Percentiles rank a stretch among this genome's conserved stretches.
Evolutionary conservation across 768 basidiomycete species (phyloP).

Genomic region (Coprinopsis cinerea): DNA sequence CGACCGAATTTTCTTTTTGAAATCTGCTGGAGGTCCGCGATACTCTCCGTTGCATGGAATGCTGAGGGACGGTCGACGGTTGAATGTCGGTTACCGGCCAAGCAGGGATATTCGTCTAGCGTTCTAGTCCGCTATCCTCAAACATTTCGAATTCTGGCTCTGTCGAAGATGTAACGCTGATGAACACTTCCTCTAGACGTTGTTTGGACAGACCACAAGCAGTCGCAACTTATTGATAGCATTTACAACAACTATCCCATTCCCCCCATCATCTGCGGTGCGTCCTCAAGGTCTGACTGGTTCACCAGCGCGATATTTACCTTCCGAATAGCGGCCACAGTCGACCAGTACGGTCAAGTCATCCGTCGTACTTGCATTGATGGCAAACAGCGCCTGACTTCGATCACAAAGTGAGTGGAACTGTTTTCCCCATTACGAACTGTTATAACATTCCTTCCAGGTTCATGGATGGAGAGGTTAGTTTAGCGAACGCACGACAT

Average conservation of each 20-base stretch:
- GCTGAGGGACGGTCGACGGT: not conserved
- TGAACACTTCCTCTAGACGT: constrained; percentile 39
- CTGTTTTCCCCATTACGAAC: not conserved
- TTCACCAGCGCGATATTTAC: constrained; percentile 3
- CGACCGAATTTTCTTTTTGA: too few relatives aligned
- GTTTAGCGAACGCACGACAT: constrained; percentile 18
- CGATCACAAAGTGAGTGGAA: constrained; percentile 52
- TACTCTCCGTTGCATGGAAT: too few relatives aligned
- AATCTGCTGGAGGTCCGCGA: too few relatives aligned
- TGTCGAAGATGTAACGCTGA: not conserved
- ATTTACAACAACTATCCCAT: constrained; percentile 68
- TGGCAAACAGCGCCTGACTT: constrained; percentile 77
- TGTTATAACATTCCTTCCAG: constrained; percentile 23
- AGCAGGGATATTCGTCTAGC: too few relatives aligned
- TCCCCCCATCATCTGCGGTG: constrained; percentile 58
- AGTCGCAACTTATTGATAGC: constrained; percentile 71
- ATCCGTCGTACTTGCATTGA: constrained; percentile 65
- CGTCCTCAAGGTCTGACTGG: not conserved
- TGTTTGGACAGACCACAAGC: constrained; percentile 75
- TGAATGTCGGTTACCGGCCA: not conserved
- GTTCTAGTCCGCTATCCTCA: too few relatives aligned
- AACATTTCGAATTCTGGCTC: too few relatives aligned
- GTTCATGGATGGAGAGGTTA: constrained; percentile 65
- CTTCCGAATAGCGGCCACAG: constrained; percentile 24
- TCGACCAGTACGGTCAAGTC: constrained; percentile 50